Evolutionary conservation across 805 yeast genomes (phyloP).

Genomic region (Cephaloascus albidus): DNA sequence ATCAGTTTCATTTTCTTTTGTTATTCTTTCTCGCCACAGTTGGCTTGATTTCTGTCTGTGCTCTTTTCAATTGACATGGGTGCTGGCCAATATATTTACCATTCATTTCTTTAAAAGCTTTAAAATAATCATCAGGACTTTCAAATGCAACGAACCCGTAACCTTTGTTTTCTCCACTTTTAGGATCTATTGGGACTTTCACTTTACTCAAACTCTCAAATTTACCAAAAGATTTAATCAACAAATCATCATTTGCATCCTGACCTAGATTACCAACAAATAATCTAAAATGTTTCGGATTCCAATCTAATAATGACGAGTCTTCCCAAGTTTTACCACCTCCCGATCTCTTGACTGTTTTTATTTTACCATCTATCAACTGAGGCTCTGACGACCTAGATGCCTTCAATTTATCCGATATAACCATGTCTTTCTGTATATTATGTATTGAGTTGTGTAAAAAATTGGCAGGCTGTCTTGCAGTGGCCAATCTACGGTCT

Average conservation of each 20-base stretch:
- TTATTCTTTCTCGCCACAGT: slow-evolving; percentile 6
- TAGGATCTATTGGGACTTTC: slow-evolving; percentile 45
- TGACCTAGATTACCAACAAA: slow-evolving; percentile 70
- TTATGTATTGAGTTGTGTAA: slow-evolving; percentile 14
- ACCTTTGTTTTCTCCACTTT: slow-evolving; percentile 45
- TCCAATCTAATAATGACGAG: slow-evolving; percentile 45
- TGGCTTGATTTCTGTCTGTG: slow-evolving; percentile 28
- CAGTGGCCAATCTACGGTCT: slow-evolving; percentile 47
- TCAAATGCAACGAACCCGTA: slow-evolving; percentile 68
- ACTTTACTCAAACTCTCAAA: slow-evolving; percentile 49
- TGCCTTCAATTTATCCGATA: slow-evolving; percentile 5
- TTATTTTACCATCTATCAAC: slow-evolving; percentile 3
- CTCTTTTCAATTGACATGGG: slow-evolving; percentile 62
- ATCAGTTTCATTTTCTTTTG: no score
- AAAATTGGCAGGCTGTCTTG: slow-evolving; percentile 35
- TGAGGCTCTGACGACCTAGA: background rate
- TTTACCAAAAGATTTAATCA: slow-evolving; percentile 43
- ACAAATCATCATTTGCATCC: slow-evolving; percentile 51
- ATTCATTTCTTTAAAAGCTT: slow-evolving; percentile 67
- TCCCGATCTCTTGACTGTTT: slow-evolving; percentile 31
- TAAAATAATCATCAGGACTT: slow-evolving; percentile 55
- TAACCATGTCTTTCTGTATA: slow-evolving; percentile 1
- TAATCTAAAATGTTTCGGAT: slow-evolving; percentile 59
- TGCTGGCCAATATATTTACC: slow-evolving; percentile 69
- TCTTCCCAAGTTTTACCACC: slow-evolving; percentile 44